Base-by-base conservation (phyloP, 306 rosid species). In the Cucumis cinereus region DNA sequence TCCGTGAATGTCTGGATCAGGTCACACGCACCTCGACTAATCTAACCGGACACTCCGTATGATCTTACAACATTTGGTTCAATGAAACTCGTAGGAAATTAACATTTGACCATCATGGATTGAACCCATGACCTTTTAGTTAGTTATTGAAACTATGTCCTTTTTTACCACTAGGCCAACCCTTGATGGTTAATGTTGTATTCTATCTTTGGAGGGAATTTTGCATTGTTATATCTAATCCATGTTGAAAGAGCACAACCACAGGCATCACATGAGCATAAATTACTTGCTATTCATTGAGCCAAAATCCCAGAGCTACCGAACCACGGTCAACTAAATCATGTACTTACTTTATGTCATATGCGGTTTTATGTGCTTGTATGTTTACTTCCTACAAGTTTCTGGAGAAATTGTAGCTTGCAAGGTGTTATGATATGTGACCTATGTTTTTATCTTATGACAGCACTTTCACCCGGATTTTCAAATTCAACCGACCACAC, bases 391-490 rank as follows among this genome's bases (percentile, higher is more conserved):
- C 12, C 11, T 58, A n/a, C 40, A 24, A 75, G 36, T 40, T 47
- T 52, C 36, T 41, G 12, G 57, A 12, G 67, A 79, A 16, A 49
- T 60, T 23, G 24, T 22, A 6, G 24, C 30, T 59, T 49, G 10
- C 4, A 19, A 57, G 5, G 22, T 49, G 10, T 17, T 26, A 36
- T 45, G 75, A 16, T 74, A 3, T 47, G 14, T 55, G n/a, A 55
- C 78, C 75, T 57, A 36, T 75, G 33, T 58, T 19, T 80, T 47
- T 82, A 80, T 77, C 73, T 75, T 86, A 59, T 28, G 74, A 60
- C 91, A 94, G 99, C 82, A 90, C 88, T 79, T 91, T 90, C 83
- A 86, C 98, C 61, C 90, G 92, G 84, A 91, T 91, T 84, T 93
- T 93, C 90, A 90, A 90, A 88, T 88, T 88, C 86, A 89, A 63